Evolutionary conservation across 176 grass and related monocot species (phyloP), one percentile per base, ranked within the genome.

Genomic region (Calamus simplicifolius): DNA sequence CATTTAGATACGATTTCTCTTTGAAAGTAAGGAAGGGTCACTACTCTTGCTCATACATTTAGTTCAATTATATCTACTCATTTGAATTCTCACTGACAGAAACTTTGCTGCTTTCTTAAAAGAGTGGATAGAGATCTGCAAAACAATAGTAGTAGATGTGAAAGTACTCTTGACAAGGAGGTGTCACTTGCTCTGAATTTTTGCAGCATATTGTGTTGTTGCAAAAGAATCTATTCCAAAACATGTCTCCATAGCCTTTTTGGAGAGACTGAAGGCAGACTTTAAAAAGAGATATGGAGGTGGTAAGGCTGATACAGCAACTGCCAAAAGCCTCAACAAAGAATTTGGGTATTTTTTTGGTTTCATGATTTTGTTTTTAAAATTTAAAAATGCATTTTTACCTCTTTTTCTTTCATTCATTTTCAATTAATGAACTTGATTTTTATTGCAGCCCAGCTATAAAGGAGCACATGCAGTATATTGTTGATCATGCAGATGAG

Each of bases 381-480:
- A 38, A 38, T 38, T 43, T 43, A 10, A 43, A 43, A 43, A 10
- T 12, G 35, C 35, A 43, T 13, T 2, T 43, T 12, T 43, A 43
- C 2, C 7, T 43, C 3, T 10, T 50, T 66, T 1, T 17, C 28
- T 29, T 28, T 53, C 5, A 17, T 13, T 52, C 27, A 53, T 66
- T 23, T 59, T 30, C 58, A 12, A 43, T 19, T 18, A 14, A 49
- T 63, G 65, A 68, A 18, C 56, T 70, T 56, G 62, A 16, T 84
- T 66, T 56, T 54, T n/a, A 43, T 13, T 81, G 61, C 81, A 95
- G 86, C 29, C 80, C 86, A 59, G 64, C 84, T 58, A 87, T 95
- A 79, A 95, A 95, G 80, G 68, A 87, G 77, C 91, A 95, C 64
- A 90, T 90, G 80, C 86, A 82, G 51, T 90, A 90, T 82, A 74